These are phyloP conservation scores for Penicillium concentricum DNA, from an alignment of 2,329 filamentous ascomycete species.

Conservation along the genomic window DNA sequence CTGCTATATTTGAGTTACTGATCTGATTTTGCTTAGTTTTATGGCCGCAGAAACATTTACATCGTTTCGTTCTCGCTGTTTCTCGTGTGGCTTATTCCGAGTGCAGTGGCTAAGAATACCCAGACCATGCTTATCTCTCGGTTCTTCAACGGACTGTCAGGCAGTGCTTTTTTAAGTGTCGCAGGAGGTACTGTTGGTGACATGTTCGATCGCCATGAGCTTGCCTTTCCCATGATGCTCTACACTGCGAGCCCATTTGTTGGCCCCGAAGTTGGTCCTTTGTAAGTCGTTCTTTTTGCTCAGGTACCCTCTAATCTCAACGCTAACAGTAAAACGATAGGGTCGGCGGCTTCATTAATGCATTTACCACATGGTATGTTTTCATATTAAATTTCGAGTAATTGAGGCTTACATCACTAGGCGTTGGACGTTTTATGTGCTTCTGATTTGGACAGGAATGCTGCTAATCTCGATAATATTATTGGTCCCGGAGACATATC, in stretches of 20 bases:
- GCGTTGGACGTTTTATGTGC: constrained; percentile 81
- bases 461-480: constrained; percentile 64
- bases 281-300: constrained; percentile 34
- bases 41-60: constrained; percentile 79
- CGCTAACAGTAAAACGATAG: constrained; percentile 38
- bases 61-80: constrained; percentile 72
- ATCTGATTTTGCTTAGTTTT: constrained; percentile 56
- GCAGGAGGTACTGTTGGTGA: constrained; percentile 85
- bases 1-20: background rate
- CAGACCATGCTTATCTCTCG: constrained; percentile 73
- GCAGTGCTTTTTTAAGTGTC: constrained; percentile 61
- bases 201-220: constrained; percentile 65
- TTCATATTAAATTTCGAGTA: background rate
- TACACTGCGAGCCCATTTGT: constrained; percentile 65
- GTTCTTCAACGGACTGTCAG: constrained; percentile 60
- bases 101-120: constrained; percentile 79
- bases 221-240: constrained; percentile 80
- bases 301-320: background rate
- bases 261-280: constrained; percentile 56
- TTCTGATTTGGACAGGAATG: constrained; percentile 76
- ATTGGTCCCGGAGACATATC: constrained; percentile 86
- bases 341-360: constrained; percentile 77
- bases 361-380: constrained; percentile 61
- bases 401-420: constrained; percentile 22
- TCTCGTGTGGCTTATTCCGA: constrained; percentile 76